Percentiles rank a stretch among this genome's conserved stretches.
Evolutionary conservation across 176 grass and related monocot species (phyloP).

Genomic region (Zizania latifolia): DNA sequence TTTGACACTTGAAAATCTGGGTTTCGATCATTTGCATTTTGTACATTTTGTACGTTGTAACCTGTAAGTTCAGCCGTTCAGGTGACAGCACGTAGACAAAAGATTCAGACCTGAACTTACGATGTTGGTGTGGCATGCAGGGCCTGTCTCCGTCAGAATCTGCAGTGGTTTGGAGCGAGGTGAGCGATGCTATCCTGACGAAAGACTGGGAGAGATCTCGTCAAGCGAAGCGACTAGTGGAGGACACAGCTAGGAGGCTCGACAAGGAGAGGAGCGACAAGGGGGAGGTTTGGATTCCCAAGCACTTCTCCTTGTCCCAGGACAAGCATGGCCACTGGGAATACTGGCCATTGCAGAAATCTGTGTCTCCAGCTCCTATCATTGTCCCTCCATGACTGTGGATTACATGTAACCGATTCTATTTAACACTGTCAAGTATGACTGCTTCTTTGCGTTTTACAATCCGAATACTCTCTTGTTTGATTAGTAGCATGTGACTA

Average conservation of each 20-base stretch:
- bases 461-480: too few species aligned
- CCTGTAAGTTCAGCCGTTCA: too few species aligned
- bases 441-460: neutral
- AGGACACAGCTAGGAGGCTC: conserved; percentile 63
- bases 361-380: conserved; percentile 54
- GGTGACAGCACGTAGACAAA: too few species aligned
- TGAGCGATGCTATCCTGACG: conserved; percentile 50
- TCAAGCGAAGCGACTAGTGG: conserved; percentile 59
- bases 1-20: too few species aligned
- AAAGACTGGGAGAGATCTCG: conserved; percentile 78
- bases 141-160: conserved; percentile 53
- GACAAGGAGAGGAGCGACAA: conserved; percentile 46
- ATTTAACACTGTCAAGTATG: too few species aligned
- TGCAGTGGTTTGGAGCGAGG: conserved; percentile 58
- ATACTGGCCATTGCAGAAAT: conserved; percentile 50
- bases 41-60: too few species aligned
- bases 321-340: conserved; percentile 73
- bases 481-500: neutral
- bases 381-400: conserved; percentile 26
- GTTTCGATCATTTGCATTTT: too few species aligned
- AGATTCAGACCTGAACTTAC: neutral
- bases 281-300: conserved; percentile 70
- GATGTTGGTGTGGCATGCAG: conserved; percentile 27
- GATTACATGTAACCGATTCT: too few species aligned
- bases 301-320: conserved; percentile 62